phyloP scores from a whole-genome alignment of 2,329 filamentous ascomycete species.

The Beauveria sp. region DNA sequence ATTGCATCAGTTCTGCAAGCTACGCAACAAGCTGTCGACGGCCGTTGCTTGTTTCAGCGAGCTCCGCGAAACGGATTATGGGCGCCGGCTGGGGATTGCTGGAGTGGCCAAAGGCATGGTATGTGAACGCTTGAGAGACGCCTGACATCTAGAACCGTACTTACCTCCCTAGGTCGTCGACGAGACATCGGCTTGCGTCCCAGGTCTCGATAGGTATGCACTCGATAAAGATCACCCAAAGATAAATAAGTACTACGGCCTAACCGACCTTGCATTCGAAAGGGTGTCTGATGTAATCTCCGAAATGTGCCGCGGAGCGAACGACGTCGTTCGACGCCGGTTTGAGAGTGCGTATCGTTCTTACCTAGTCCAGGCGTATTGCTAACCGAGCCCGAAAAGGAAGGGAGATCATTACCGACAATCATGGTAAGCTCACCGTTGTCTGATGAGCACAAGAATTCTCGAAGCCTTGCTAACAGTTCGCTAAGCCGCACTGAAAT shows the following conservation, averaged over 20 bases:
- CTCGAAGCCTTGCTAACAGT: no score
- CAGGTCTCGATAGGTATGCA: constrained; percentile 7
- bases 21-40: neutral
- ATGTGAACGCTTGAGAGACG: neutral
- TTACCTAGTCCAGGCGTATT: no score
- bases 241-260: constrained; percentile 11
- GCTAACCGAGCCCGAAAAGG: no score
- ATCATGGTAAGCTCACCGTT: no score
- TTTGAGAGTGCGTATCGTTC: neutral
- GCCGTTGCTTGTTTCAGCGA: neutral
- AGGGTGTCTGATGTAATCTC: constrained; percentile 4
- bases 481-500: no score
- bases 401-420: no score
- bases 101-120: neutral
- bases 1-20: constrained; percentile 14
- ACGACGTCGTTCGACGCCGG: neutral
- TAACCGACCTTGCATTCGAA: constrained; percentile 6
- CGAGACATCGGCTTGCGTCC: constrained; percentile 8
- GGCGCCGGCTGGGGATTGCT: neutral
- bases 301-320: constrained; percentile 6
- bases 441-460: no score
- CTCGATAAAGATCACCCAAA: constrained; percentile 11
- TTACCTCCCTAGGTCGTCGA: constrained; percentile 9
- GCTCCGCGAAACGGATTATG: neutral
- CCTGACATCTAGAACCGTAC: neutral